phyloP scores from a whole-genome alignment of 352 stramenopile genomes.

The Globisporangium nodosum region DNA sequence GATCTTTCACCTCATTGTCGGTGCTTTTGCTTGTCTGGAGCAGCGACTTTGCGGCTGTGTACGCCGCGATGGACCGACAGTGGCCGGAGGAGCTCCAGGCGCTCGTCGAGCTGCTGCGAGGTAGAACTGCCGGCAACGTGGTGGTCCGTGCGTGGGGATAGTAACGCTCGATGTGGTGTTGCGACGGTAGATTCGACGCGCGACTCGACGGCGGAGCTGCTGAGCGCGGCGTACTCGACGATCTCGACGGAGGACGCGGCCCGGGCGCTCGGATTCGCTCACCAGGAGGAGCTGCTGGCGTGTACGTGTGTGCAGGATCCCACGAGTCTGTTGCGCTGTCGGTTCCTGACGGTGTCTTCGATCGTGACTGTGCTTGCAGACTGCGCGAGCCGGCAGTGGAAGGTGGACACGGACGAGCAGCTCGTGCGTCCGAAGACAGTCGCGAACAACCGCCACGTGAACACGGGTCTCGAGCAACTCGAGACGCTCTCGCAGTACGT shows the following conservation, averaged over 20 bases:
- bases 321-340: neutral
- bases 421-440: constrained; percentile 46
- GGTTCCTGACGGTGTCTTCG: neutral
- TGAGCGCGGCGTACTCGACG: constrained; percentile 60
- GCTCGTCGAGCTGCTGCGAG: constrained; percentile 38
- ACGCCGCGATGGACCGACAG: constrained; percentile 45
- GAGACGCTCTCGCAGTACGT: constrained; percentile 61
- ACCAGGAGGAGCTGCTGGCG: constrained; percentile 31
- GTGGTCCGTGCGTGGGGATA: neutral
- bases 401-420: constrained; percentile 25
- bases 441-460: constrained; percentile 14
- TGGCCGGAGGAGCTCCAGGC: constrained; percentile 36
- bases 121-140: constrained; percentile 11
- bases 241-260: constrained; percentile 41
- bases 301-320: constrained; percentile 27
- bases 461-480: constrained; percentile 45
- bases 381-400: constrained; percentile 42
- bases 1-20: no score
- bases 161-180: neutral
- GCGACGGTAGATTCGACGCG: constrained; percentile 41
- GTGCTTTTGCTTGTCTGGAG: neutral
- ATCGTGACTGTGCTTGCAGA: constrained; percentile 21
- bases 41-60: constrained; percentile 46
- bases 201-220: constrained; percentile 36
- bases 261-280: constrained; percentile 42